Evolutionary conservation across 1,139 yeast genomes (phyloP).

Genomic region (Nakaseomyces delphensis): DNA sequence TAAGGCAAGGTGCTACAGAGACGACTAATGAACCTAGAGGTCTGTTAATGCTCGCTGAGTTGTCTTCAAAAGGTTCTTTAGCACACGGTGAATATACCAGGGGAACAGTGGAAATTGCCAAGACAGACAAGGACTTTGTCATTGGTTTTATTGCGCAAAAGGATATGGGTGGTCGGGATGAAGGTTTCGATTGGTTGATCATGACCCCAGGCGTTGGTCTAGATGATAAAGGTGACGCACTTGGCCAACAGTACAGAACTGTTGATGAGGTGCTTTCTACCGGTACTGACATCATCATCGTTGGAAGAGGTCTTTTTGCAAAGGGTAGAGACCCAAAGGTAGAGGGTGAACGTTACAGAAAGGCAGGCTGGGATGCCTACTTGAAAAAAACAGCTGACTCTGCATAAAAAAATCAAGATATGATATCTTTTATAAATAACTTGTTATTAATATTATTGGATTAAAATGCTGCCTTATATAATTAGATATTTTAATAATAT

Average conservation of each 20-base stretch:
- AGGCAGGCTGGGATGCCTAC: slow-evolving; percentile 94
- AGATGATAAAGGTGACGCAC: slow-evolving; percentile 92
- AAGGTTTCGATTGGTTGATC: slow-evolving; percentile 87
- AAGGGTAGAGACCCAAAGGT: slow-evolving; percentile 84
- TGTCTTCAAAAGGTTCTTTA: slow-evolving; percentile 85
- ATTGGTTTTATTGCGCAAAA: slow-evolving; percentile 95
- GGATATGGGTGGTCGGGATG: slow-evolving; percentile 73
- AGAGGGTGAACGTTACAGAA: slow-evolving; percentile 82
- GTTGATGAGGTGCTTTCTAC: slow-evolving; percentile 73
- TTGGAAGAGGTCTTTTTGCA: slow-evolving; percentile 95
- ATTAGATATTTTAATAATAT: too few species aligned
- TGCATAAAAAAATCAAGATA: not conserved
- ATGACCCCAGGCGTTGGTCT: slow-evolving; percentile 99
- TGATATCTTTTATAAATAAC: too few species aligned
- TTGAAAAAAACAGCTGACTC: slow-evolving; percentile 33
- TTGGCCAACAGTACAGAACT: slow-evolving; percentile 95
- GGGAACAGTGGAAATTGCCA: slow-evolving; percentile 84
- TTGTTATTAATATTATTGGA: too few species aligned
- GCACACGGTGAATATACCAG: slow-evolving; percentile 88
- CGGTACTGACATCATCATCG: slow-evolving; percentile 91
- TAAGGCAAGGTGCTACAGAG: slow-evolving; percentile 74
- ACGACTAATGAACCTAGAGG: slow-evolving; percentile 70
- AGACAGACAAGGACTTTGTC: slow-evolving; percentile 76
- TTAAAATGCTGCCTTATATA: too few species aligned
- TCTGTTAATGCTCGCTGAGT: slow-evolving; percentile 87